Base-by-base conservation (phyloP, 192 early-diverging fungal species). In the Backusella tuberculispora region DNA sequence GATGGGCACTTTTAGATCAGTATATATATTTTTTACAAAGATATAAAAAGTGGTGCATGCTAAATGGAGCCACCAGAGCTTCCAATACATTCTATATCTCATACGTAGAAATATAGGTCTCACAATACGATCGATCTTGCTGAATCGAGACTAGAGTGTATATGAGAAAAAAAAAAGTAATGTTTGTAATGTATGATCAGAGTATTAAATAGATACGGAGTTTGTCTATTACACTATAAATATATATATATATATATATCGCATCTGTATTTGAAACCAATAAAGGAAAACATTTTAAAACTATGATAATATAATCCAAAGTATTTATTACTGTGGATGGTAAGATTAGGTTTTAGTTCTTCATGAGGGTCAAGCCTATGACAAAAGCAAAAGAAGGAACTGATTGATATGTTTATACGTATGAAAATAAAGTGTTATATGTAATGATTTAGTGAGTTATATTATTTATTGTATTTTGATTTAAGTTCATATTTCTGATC, bases 301-400 rank as follows among this genome's bases (percentile, higher is more conserved):
- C n/a, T n/a, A n/a, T n/a, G n/a, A n/a, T n/a, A n/a, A 50, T 19
- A 1, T 50, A 8, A 15, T 21, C 6, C 7, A 50, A 19, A 50
- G 48, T 9, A 53, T 9, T 4, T 53, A 53, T 53, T 21, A 8
- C 50, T 24, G 19, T 53, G 19, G 50, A 19, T 53, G 19, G 50
- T 53, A 53, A 53, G 50, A 53, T 53, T 53, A 53, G 8, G 50
- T 53, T 53, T 53, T 53, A 53, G n/a, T 53, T 8, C 19, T 9
- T 8, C 50, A 53, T 53, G 50, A 19, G 50, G 19, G 8, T 9
- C n/a, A 9, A 3, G n/a, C 50, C 19, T 53, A 19, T 53, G 50
- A 53, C 29, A 34, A 34, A 34, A 34, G 2, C 29, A 34, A 34
- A 34, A 34, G 2, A 34, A 34, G 1, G 1, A 34, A 34, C 2